These are phyloP conservation scores for Colletotrichum neosansevieriae DNA, from an alignment of 2,329 filamentous ascomycete genomes.

Conservation along the genomic window DNA sequence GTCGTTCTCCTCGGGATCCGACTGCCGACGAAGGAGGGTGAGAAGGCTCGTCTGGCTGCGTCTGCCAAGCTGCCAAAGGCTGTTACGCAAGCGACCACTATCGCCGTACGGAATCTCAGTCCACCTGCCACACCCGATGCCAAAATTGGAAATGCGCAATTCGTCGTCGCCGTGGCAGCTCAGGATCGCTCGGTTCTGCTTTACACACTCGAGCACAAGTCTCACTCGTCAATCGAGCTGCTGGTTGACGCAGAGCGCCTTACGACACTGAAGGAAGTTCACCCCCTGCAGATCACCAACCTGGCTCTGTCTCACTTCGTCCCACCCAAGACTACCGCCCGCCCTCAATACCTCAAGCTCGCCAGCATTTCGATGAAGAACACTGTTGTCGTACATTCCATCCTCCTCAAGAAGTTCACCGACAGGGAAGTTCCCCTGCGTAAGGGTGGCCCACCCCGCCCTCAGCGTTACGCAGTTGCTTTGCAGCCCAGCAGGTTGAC, in stretches of 20 bases:
- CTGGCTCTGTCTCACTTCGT: constrained; percentile 69
- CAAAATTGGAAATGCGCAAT: constrained; percentile 75
- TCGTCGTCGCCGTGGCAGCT: constrained; percentile 82
- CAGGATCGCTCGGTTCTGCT: constrained; percentile 84
- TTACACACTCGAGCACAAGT: constrained; percentile 79
- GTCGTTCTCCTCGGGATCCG: constrained; percentile 69
- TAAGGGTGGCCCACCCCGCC: constrained; percentile 56
- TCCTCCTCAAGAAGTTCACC: constrained; percentile 70
- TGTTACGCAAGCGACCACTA: constrained; percentile 80
- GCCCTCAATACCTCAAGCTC: constrained; percentile 74
- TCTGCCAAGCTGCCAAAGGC: constrained; percentile 71
- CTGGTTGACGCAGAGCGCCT: constrained; percentile 66
- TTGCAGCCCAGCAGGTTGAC: constrained; percentile 66
- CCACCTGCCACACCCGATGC: constrained; percentile 62
- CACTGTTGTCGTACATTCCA: constrained; percentile 81
- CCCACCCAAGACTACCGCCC: constrained; percentile 62
- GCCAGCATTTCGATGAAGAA: constrained; percentile 86
- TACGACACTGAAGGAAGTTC: constrained; percentile 65
- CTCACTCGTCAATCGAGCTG: constrained; percentile 59
- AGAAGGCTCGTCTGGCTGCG: constrained; percentile 62
- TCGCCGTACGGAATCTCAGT: constrained; percentile 80
- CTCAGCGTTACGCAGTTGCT: constrained; percentile 77
- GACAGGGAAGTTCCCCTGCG: constrained; percentile 50
- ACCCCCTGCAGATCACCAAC: constrained; percentile 69
- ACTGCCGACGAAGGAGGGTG: constrained; percentile 53